Base-by-base conservation (phyloP, 345 rosid species). In the Rhizophora mangle region DNA sequence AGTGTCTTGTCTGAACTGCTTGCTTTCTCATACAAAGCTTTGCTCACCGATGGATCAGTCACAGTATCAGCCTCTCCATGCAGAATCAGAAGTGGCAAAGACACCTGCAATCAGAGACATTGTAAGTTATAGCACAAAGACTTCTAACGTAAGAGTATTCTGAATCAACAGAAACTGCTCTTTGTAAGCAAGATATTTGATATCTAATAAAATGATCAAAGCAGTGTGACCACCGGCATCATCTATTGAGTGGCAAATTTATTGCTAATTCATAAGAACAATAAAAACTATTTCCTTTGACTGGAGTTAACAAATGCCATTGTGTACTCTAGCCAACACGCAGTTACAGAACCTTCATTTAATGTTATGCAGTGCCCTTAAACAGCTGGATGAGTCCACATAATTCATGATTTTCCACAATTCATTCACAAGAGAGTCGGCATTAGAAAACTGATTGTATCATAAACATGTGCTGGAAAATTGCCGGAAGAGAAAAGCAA, bases 31-130 rank as follows among this genome's bases (percentile, higher is more conserved):
- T 88, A 82, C 75, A 95, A 80, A 34, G 85, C 86, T 84, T 79
- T 86, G 88, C 98, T 95, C 71, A 92, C 96, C 0, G 97, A 85
- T 2, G 97, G 98, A 75, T 95, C 98, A 0, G 99, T 95, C 58
- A 95, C 87, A 8, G 39, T 69, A 65, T 95, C 99, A 31, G 84
- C 82, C 76, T 90, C 98, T 31, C 99, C 99, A 21, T 95, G 99
- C 57, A 95, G 77, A 52, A 92, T 85, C 77, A 92, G 73, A 52
- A 95, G 64, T 2, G 99, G 97, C 67, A 95, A 74, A 36, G 96
- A 86, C 64, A 92, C 88, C 99, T 95, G 71, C 21, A 69, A 56
- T 60, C 55, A 46, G 32, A 76, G 32, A 55, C 22, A 26, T 16
- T 24, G 29, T 56, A 11, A 56, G 60, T 56, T 22, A 8, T 9